A percentile compares a stretch with the other conserved stretches of the same genome.
phyloP scores from a whole-genome alignment of 352 stramenopile genomes.

The Globisporangium nunn region DNA sequence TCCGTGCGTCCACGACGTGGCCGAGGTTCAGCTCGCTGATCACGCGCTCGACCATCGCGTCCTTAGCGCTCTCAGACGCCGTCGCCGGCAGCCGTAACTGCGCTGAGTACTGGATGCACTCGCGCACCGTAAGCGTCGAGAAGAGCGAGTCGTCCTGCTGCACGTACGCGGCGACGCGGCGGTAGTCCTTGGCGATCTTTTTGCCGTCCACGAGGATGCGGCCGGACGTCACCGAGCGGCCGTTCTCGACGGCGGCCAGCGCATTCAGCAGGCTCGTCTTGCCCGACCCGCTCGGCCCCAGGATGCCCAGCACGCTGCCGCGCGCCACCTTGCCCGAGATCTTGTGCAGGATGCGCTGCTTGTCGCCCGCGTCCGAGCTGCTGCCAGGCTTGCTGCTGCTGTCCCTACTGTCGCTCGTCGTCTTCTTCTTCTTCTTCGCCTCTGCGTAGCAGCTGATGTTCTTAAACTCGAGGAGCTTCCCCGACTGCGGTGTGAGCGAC shows the following conservation, averaged over 20 bases:
- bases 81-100: constrained; percentile 55
- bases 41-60: constrained; percentile 61
- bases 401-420: not conserved
- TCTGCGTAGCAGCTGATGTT: constrained; percentile 44
- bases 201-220: constrained; percentile 57
- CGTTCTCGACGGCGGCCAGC: constrained; percentile 66
- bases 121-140: constrained; percentile 72
- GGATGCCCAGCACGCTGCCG: constrained; percentile 57
- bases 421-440: constrained; percentile 2
- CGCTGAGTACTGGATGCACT: constrained; percentile 81
- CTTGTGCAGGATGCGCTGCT: constrained; percentile 49
- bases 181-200: constrained; percentile 49
- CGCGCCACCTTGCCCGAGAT: constrained; percentile 45
- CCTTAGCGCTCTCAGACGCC: constrained; percentile 45
- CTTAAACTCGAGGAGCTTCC: constrained; percentile 44
- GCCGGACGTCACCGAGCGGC: constrained; percentile 38
- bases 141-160: constrained; percentile 85
- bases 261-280: constrained; percentile 84
- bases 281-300: constrained; percentile 72
- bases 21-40: constrained; percentile 66
- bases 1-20: constrained; percentile 54
- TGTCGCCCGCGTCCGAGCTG: constrained; percentile 5
- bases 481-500: constrained; percentile 33
- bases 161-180: constrained; percentile 78
- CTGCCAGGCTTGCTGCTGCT: not conserved